Evolutionary conservation across 73 alveolate species (phyloP).

Genomic region (Uronychia setigera): DNA sequence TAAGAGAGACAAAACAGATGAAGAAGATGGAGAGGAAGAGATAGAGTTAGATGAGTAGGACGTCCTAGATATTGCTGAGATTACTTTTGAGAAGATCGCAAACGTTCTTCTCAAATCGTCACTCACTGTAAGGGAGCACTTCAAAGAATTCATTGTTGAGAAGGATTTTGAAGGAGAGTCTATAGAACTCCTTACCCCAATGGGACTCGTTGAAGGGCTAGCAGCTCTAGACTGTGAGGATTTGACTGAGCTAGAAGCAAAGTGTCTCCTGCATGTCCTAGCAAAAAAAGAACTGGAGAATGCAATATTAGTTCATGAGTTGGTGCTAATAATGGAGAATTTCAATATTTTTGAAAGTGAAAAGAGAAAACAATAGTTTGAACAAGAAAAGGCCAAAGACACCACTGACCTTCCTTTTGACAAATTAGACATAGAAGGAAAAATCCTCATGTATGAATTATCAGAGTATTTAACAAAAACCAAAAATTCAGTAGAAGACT

Average conservation of each 20-base stretch:
- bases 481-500: too few species aligned
- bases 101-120: slow-evolving; percentile 6
- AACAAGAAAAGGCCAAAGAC: background rate
- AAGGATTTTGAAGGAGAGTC: slow-evolving; percentile 37
- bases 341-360: slow-evolving; percentile 36
- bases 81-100: slow-evolving; percentile 30
- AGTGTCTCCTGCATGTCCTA: slow-evolving; percentile 45
- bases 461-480: background rate
- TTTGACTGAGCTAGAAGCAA: slow-evolving; percentile 34
- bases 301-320: slow-evolving; percentile 36
- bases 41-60: slow-evolving; percentile 37
- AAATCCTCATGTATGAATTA: background rate
- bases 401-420: background rate
- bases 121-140: slow-evolving; percentile 27
- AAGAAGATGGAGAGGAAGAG: slow-evolving; percentile 40
- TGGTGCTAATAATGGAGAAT: slow-evolving; percentile 54
- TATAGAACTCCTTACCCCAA: slow-evolving; percentile 43
- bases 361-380: background rate
- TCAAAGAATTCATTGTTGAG: slow-evolving; percentile 9
- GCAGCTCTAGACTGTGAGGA: slow-evolving; percentile 25
- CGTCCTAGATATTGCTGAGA: slow-evolving; percentile 55
- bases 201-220: slow-evolving; percentile 49
- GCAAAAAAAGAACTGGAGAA: slow-evolving; percentile 43
- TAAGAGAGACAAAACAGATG: background rate
- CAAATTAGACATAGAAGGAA: background rate